A percentile compares a stretch with the other conserved stretches of the same genome.
These are phyloP conservation scores for Sporothrix dimorphospora DNA, from an alignment of 2,329 filamentous ascomycete species.

Conservation along the genomic window DNA sequence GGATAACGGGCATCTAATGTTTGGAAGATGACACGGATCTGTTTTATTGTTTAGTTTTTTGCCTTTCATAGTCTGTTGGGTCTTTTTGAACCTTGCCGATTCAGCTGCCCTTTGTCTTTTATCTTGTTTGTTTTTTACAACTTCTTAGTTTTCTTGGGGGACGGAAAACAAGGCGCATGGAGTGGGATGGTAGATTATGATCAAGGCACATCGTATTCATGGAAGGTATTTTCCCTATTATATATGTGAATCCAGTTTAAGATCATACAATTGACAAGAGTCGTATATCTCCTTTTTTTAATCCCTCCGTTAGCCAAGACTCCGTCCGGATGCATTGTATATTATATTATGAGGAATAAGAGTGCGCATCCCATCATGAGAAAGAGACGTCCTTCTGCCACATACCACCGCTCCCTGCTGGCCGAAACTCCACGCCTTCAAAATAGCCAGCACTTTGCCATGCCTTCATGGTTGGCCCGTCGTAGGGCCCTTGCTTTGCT, in stretches of 20 bases:
- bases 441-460: constrained; percentile 96
- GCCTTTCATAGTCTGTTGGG: constrained; percentile 7
- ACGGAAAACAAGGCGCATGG: constrained; percentile 27
- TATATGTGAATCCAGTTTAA: neutral
- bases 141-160: constrained; percentile 14
- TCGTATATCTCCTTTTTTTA: neutral
- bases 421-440: constrained; percentile 80
- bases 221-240: neutral
- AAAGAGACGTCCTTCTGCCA: constrained; percentile 55
- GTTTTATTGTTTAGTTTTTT: constrained; percentile 18
- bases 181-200: constrained; percentile 14
- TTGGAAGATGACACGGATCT: constrained; percentile 27
- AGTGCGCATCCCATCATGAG: constrained; percentile 27
- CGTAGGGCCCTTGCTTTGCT: constrained; percentile 82
- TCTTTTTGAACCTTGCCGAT: neutral
- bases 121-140: constrained; percentile 4
- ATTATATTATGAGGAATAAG: neutral
- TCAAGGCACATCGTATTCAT: neutral
- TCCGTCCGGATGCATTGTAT: neutral
- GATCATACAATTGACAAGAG: neutral
- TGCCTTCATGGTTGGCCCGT: constrained; percentile 80
- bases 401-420: constrained; percentile 55
- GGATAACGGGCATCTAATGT: constrained; percentile 26
- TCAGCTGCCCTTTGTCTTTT: neutral
- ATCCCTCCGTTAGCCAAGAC: neutral